Evolutionary conservation across 768 basidiomycete species (phyloP).

Genomic region (Termitomyces sp.): DNA sequence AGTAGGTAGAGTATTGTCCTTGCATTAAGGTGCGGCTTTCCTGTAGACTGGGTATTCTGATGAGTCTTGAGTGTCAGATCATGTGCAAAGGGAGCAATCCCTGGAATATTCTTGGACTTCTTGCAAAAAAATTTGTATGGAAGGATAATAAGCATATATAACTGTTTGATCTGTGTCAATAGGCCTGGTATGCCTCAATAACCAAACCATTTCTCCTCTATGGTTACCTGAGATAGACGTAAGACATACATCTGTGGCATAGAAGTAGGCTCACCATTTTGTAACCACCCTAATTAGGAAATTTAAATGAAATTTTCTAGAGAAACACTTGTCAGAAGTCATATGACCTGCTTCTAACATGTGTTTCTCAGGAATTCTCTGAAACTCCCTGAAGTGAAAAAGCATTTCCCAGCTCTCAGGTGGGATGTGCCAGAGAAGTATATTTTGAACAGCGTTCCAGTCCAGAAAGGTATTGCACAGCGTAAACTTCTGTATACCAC

Average conservation of each 20-base stretch:
- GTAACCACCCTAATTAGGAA: slow-evolving; percentile 89
- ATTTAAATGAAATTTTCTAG: too few species aligned
- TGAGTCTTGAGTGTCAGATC: slow-evolving; percentile 48
- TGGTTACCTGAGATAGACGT: slow-evolving; percentile 56
- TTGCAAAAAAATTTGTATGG: slow-evolving; percentile 92
- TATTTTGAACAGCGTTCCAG: too few species aligned
- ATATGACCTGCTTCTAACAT: too few species aligned
- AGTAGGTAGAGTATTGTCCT: too few species aligned
- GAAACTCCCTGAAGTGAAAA: too few species aligned
- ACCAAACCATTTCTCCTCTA: slow-evolving; percentile 84
- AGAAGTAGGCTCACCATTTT: slow-evolving; percentile 54
- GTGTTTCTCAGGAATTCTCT: too few species aligned
- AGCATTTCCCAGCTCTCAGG: too few species aligned
- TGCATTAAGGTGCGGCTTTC: slow-evolving; percentile 14
- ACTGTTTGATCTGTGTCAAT: slow-evolving; percentile 83
- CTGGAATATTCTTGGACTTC: slow-evolving; percentile 62
- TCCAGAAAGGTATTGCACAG: too few species aligned
- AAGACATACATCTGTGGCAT: slow-evolving; percentile 7
- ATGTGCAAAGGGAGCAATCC: slow-evolving; percentile 41
- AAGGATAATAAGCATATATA: slow-evolving; percentile 85
- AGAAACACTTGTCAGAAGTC: too few species aligned
- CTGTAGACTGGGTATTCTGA: slow-evolving; percentile 36
- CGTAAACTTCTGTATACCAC: too few species aligned
- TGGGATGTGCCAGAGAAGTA: too few species aligned
- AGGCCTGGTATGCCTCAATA: slow-evolving; percentile 80